phyloP scores from a whole-genome alignment of 306 rosid genomes.

The Rosa persica region DNA sequence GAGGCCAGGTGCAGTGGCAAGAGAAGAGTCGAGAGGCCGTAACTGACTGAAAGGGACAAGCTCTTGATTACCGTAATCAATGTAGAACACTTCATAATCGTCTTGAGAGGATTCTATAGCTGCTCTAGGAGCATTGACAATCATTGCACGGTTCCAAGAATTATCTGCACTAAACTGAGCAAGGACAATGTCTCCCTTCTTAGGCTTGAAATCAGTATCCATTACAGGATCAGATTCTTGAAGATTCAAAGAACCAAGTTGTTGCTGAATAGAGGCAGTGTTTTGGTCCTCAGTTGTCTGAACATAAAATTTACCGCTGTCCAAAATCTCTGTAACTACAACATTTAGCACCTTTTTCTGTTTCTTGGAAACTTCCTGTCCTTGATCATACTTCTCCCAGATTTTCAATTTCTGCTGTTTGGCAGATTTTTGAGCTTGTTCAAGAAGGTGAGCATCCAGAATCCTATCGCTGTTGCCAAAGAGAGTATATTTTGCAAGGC shows the following conservation, averaged over 20 bases:
- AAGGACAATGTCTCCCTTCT: constrained; percentile 86
- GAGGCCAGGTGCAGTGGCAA: constrained; percentile 80
- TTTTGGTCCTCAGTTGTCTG: constrained; percentile 84
- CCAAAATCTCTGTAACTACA: constrained; percentile 71
- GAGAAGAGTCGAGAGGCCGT: constrained; percentile 74
- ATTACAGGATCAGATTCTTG: constrained; percentile 67
- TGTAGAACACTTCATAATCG: constrained; percentile 78
- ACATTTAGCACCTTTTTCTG: constrained; percentile 93
- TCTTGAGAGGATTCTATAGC: constrained; percentile 60
- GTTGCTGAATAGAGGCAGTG: constrained; percentile 72
- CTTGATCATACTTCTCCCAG: constrained; percentile 93
- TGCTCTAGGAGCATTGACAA: constrained; percentile 75
- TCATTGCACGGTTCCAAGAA: constrained; percentile 90
- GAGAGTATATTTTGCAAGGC: constrained; percentile 83
- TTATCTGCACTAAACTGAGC: constrained; percentile 73
- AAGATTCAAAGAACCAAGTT: constrained; percentile 77
- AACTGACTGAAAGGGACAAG: constrained; percentile 59
- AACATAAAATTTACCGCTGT: constrained; percentile 82
- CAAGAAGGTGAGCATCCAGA: constrained; percentile 73
- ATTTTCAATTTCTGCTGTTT: constrained; percentile 75
- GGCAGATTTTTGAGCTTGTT: constrained; percentile 81
- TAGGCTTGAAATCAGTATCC: constrained; percentile 70
- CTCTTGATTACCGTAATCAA: constrained; percentile 94
- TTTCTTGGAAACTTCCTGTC: constrained; percentile 77
- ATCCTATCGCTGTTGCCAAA: constrained; percentile 68